Conservation (phyloP, 352 stramenopile species). For the Pythium insidiosum region DNA sequence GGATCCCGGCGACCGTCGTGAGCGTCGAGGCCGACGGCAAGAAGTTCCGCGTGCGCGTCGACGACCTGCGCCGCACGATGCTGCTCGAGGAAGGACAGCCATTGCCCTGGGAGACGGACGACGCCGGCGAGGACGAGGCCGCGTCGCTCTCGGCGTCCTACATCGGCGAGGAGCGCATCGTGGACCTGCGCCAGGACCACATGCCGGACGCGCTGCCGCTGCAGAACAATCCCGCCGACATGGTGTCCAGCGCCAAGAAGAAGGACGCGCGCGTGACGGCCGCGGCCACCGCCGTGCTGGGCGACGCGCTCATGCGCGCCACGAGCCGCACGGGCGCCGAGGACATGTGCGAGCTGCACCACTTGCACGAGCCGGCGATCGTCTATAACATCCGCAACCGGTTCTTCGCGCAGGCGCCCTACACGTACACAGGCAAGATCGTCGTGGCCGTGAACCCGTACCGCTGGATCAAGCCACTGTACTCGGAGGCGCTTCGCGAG, state of each 20-base stretch:
- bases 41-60: constrained; percentile 58
- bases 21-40: constrained; percentile 48
- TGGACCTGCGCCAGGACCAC: constrained; percentile 61
- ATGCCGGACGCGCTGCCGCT: constrained; percentile 76
- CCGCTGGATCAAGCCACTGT: constrained; percentile 81
- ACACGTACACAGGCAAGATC: constrained; percentile 97
- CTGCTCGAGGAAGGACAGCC: constrained; percentile 6
- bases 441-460: constrained; percentile 97
- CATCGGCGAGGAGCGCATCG: constrained; percentile 43
- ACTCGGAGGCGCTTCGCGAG: constrained; percentile 66
- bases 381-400: constrained; percentile 88
- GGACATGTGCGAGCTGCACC: constrained; percentile 79
- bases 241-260: constrained; percentile 15
- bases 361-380: constrained; percentile 89
- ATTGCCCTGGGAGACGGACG: constrained; percentile 8
- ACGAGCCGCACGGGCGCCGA: constrained; percentile 39
- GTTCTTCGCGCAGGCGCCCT: constrained; percentile 85
- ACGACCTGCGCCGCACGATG: constrained; percentile 14
- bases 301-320: constrained; percentile 18
- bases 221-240: constrained; percentile 39
- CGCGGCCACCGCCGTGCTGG: constrained; percentile 11
- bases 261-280: constrained; percentile 7
- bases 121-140: constrained; percentile 10
- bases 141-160: constrained; percentile 5
- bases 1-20: constrained; percentile 72